Percentiles rank a stretch among this genome's conserved stretches.
phyloP scores from a whole-genome alignment of 2,329 filamentous ascomycete species.

The Ceratocystis destructans region DNA sequence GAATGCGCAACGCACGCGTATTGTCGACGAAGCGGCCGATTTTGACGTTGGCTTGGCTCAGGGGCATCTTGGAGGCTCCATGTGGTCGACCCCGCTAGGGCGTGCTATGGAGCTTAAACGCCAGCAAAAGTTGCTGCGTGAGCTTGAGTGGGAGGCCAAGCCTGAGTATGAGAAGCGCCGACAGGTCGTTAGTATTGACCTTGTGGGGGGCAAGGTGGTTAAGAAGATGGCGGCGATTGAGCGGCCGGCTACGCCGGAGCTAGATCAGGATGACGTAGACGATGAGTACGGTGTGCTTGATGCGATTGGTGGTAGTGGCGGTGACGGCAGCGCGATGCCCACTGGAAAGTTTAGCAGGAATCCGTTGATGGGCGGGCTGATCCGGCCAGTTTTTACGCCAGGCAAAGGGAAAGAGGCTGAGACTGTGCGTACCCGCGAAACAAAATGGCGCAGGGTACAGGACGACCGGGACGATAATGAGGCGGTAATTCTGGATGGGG shows the following conservation, averaged over 20 bases:
- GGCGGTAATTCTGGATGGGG: conserved; percentile 44
- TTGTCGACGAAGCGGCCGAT: conserved; percentile 68
- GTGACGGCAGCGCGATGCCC: conserved; percentile 21
- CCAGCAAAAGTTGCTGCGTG: conserved; percentile 69
- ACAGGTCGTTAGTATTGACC: conserved; percentile 72
- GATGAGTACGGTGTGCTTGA: conserved; percentile 22
- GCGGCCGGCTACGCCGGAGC: conserved; percentile 40
- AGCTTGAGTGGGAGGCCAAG: conserved; percentile 72
- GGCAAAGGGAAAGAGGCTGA: conserved; percentile 38
- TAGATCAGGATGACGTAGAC: conserved; percentile 28
- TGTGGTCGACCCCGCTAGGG: conserved; percentile 77
- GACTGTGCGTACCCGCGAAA: conserved; percentile 26
- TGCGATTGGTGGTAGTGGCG: conserved; percentile 16
- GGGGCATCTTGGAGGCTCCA: conserved; percentile 38
- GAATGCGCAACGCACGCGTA: conserved; percentile 69
- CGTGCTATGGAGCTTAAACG: conserved; percentile 69
- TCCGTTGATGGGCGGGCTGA: conserved; percentile 50
- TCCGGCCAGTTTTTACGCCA: conserved; percentile 45
- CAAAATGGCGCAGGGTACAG: conserved; percentile 46
- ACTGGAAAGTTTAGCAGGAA: conserved; percentile 55
- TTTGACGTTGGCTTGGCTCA: conserved; percentile 40
- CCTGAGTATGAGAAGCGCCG: conserved; percentile 82
- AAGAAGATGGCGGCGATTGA: conserved; percentile 54
- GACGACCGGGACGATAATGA: conserved; percentile 47
- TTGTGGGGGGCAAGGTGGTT: conserved; percentile 64